Conservation (phyloP, 148 eudicot genomes). For the Heliamphora exappendiculata region DNA sequence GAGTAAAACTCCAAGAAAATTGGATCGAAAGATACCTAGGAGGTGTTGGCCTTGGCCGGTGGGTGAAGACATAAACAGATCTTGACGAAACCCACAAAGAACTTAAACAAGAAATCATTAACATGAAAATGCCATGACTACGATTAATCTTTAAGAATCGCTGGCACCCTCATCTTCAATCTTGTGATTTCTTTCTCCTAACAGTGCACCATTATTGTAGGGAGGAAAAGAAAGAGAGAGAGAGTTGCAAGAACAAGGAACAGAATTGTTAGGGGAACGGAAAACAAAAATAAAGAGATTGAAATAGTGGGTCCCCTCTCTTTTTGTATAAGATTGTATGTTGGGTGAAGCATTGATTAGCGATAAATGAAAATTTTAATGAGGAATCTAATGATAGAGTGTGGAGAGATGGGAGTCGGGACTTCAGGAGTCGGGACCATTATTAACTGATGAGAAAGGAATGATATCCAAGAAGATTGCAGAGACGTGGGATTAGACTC, state of each 20-base stretch:
- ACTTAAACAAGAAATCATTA: neutral
- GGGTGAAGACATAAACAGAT: conserved; percentile 25
- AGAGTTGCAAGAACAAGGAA: too few species aligned
- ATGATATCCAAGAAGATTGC: conserved; percentile 19
- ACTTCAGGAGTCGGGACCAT: neutral
- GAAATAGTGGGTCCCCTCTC: conserved; percentile 27
- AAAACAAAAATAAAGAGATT: neutral
- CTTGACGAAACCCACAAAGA: conserved; percentile 19
- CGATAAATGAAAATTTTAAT: neutral
- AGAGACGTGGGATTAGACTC: conserved; percentile 6
- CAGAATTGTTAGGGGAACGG: too few species aligned
- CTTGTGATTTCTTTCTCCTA: conserved; percentile 16
- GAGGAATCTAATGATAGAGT: conserved; percentile 21
- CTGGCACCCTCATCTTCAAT: neutral
- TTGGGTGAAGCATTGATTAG: conserved; percentile 2
- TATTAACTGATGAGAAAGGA: conserved; percentile 11
- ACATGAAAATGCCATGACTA: conserved; percentile 14
- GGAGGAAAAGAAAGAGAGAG: conserved; percentile 2
- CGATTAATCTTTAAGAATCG: conserved; percentile 13
- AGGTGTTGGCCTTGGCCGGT: conserved; percentile 11
- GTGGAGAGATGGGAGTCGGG: neutral
- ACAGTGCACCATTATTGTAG: conserved; percentile 6
- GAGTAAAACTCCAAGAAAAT: neutral
- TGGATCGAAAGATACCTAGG: conserved; percentile 18
- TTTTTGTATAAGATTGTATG: conserved; percentile 23